Conservation (phyloP, 1,139 yeast genomes). For the Candida buenavistaensis region DNA sequence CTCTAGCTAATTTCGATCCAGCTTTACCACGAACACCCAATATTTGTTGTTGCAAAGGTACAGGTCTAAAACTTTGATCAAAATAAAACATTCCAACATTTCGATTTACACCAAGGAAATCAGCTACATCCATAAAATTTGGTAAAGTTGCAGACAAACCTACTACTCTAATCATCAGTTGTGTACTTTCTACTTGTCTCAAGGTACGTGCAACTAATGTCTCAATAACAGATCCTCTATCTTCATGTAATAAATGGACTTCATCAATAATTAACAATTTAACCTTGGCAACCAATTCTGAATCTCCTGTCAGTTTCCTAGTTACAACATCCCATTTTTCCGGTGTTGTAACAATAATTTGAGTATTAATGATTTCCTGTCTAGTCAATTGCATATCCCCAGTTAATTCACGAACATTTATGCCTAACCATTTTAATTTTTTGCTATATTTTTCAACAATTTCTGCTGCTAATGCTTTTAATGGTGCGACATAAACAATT, state of each 20-base stretch:
- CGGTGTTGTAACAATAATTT: conserved; percentile 93
- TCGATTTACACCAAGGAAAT: conserved; percentile 87
- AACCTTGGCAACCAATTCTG: conserved; percentile 82
- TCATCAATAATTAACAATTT: conserved; percentile 89
- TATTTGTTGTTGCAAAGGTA: conserved; percentile 86
- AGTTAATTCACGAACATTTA: conserved; percentile 84
- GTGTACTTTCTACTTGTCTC: conserved; percentile 91
- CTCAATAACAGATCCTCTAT: conserved; percentile 96
- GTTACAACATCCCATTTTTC: conserved; percentile 99
- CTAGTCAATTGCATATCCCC: conserved; percentile 96
- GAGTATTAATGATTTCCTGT: conserved; percentile 81
- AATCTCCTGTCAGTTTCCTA: conserved; percentile 82
- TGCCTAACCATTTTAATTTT: conserved; percentile 80
- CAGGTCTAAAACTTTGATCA: conserved; percentile 91
- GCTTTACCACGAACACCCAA: conserved; percentile 89
- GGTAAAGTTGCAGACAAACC: conserved; percentile 97
- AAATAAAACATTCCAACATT: conserved; percentile 91
- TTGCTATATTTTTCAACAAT: conserved; percentile 86
- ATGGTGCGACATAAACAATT: conserved; percentile 91
- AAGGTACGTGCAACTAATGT: conserved; percentile 93
- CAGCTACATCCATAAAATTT: conserved; percentile 92
- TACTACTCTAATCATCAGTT: conserved; percentile 91
- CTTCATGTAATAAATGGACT: conserved; percentile 95
- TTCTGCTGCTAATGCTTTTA: conserved; percentile 96
- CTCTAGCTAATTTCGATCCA: conserved; percentile 63